Base-by-base conservation (phyloP, 2,329 filamentous ascomycete genomes). In the Aspergillus sp. region DNA sequence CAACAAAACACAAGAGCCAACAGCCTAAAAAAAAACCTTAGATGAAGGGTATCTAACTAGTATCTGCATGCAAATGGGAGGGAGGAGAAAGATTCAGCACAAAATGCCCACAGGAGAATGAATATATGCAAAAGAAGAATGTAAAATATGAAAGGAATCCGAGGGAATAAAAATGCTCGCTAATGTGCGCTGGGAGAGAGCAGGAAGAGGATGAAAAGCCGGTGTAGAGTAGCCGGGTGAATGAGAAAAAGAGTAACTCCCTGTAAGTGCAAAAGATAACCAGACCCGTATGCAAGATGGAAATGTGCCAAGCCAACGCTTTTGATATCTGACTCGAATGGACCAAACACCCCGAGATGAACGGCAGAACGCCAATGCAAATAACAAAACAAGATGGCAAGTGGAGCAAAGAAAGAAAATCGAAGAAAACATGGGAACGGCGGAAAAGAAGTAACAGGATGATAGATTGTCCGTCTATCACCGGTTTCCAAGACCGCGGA, bases 401-500 rank as follows among this genome's bases (percentile, higher is more conserved):
- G 16, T 36, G 12, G 12, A 36, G 2, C 12, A 36, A 16, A 26
- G 54, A 61, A 36, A 53, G 29, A 50, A 11, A 31, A 32, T 24
- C 59, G 52, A 50, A 42, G 51, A 50, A 57, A 36, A 51, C 24
- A 20, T 49, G 24, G 24, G 47, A 56, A 49, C 10, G 9, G 52
- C 29, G 45, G 20, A 47, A 47, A 18, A 54, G 47, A 16, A 36
- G 47, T 45, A 32, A 24, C 52, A 18, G 36, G 7, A 36, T 16
- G 51, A 22, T 49, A 20, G n/a, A 5, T n/a, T 45, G 16, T 31
- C 20, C 18, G 16, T 32, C 16, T 49, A 6, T 55, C 65, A 64
- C 54, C 66, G 71, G 61, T 57, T 71, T 20, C 64, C 71, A 45
- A 79, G 65, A 16, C 76, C 75, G 36, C 70, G 72, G 7, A 79